Conservation (phyloP, 768 basidiomycete species). For the Collybia sordida region DNA sequence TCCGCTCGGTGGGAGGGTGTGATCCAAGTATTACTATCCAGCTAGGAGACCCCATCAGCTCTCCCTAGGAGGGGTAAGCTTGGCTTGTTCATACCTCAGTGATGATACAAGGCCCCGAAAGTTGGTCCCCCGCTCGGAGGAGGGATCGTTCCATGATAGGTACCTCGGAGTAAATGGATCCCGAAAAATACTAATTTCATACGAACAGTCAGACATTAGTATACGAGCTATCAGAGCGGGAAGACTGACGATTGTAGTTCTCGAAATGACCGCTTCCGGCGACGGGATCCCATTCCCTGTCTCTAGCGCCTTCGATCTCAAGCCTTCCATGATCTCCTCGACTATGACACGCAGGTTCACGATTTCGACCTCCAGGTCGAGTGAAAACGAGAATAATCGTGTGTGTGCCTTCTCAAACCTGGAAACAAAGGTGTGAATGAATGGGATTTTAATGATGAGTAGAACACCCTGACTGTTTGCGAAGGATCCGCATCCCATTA, state of each 20-base stretch:
- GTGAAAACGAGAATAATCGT: constrained; percentile 23
- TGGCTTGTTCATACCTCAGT: constrained; percentile 19
- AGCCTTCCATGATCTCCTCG: constrained; percentile 15
- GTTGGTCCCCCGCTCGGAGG: constrained; percentile 18
- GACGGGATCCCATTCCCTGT: constrained; percentile 9
- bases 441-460: constrained; percentile 7
- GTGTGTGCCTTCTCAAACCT: constrained; percentile 22
- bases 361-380: constrained; percentile 23
- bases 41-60: constrained; percentile 1
- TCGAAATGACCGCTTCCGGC: constrained; percentile 2
- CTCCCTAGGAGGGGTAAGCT: background rate
- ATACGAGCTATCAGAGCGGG: background rate
- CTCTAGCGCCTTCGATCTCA: constrained; percentile 11
- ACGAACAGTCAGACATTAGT: background rate
- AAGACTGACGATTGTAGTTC: background rate
- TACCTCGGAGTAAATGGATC: constrained; percentile 15
- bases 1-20: constrained; percentile 24
- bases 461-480: too few species aligned
- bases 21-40: constrained; percentile 24
- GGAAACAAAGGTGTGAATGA: constrained; percentile 4
- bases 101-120: constrained; percentile 24
- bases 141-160: constrained; percentile 23
- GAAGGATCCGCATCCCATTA: constrained; percentile 1
- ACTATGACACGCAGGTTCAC: constrained; percentile 20
- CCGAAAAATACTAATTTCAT: constrained; percentile 17